Base-by-base conservation (phyloP, 495 filamentous ascomycete genomes). In the Annulohypoxylon nitens region DNA sequence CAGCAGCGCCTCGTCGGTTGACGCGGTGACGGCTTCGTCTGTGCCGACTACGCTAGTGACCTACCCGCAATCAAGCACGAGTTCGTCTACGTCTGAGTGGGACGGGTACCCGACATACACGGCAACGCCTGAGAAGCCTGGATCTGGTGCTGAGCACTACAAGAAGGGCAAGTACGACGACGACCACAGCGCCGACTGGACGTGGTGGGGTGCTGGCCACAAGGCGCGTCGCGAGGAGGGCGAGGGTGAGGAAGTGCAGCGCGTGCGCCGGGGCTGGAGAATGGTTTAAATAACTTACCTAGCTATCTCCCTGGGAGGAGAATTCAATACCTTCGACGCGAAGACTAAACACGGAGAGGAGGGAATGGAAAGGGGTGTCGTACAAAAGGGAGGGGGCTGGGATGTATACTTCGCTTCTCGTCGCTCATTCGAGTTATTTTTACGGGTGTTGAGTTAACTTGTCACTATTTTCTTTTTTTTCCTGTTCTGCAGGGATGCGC, bases 391-490 rank as follows among this genome's bases (percentile, higher is more conserved):
- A 57, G 18, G 39, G 34, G 34, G 39, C 26, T 26, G 45, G 37
- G 37, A 69, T 62, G 73, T 45, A 75, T 71, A 71, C 33, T 75
- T 69, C 18, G 48, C 45, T 75, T 71, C 68, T 71, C 34, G 64
- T 61, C 68, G 43, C 62, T 75, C 73, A 63, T 57, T 74, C n/a
- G 30, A 30, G 30, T 30, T 3, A 30, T 30, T 30, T 1, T 30
- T 30, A 30, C 30, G 30, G 30, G 30, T 30, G n/a, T 60, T 70
- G 3, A 2, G n/a, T 47, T 36, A 12, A 67, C 33, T 23, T 47
- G 20, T 23, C 14, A 67, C 30, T 23, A 48, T 50, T 58, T 64
- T 18, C 4, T 8, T 60, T 53, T 53, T 18, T 20, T 47, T 4
- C 18, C 18, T 45, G n/a, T 45, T 14, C 30, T 30, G 30, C 30